Evolutionary conservation across 305 asterid genomes (phyloP).

Genomic region (Fraxinus sp.): DNA sequence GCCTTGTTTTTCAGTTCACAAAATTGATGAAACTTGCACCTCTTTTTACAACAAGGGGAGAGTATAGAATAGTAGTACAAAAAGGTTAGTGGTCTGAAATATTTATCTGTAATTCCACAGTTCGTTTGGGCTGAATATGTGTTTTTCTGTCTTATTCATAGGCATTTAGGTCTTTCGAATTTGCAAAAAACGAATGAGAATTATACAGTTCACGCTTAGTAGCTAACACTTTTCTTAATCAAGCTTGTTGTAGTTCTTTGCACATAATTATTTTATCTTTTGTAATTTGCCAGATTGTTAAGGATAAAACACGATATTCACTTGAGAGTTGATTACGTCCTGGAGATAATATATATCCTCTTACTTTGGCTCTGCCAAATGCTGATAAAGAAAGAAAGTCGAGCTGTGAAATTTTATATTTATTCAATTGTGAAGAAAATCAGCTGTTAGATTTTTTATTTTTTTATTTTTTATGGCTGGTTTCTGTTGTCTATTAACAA

Average conservation of each 20-base stretch:
- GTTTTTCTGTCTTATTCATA: neutral
- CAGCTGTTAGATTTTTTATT: neutral
- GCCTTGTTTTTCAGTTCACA: slow-evolving; percentile 53
- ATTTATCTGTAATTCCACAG: neutral
- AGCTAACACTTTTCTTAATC: neutral
- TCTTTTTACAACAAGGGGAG: slow-evolving; percentile 38
- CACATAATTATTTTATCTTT: slow-evolving; percentile 13
- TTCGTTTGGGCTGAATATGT: neutral
- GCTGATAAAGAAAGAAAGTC: neutral
- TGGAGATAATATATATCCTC: neutral
- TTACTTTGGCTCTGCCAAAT: neutral
- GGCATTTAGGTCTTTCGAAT: neutral
- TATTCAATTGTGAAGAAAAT: neutral
- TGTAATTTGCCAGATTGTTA: slow-evolving; percentile 27
- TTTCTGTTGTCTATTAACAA: neutral
- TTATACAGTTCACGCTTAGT: neutral
- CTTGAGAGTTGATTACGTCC: slow-evolving; percentile 15
- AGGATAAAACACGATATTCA: slow-evolving; percentile 19
- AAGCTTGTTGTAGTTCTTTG: slow-evolving; percentile 12
- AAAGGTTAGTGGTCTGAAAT: slow-evolving; percentile 37
- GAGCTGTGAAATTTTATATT: neutral
- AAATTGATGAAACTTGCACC: slow-evolving; percentile 79
- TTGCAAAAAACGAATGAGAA: neutral
- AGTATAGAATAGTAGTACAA: slow-evolving; percentile 32
- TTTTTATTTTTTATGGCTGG: neutral